Conservation (phyloP, 306 rosid species). For the Malus domestica region DNA sequence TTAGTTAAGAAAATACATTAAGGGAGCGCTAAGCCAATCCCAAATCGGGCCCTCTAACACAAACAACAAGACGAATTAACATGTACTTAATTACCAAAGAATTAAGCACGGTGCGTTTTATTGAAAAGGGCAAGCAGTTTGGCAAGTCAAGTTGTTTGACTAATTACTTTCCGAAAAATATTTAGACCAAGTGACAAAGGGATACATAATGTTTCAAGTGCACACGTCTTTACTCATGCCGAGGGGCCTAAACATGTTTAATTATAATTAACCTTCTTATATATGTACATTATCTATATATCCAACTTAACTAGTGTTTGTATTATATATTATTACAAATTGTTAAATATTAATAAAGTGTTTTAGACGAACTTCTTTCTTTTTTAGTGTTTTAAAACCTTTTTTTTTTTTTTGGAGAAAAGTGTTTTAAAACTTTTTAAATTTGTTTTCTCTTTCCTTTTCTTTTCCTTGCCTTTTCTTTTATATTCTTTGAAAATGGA, state of each 20-base stretch:
- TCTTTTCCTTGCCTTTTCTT: conserved; percentile 7
- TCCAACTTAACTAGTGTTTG: background rate
- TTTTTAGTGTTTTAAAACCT: conserved; percentile 5
- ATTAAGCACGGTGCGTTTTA: conserved; percentile 31
- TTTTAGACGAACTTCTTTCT: conserved; percentile 24
- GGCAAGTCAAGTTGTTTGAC: conserved; percentile 34
- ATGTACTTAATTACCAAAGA: conserved; percentile 36
- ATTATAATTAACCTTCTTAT: background rate
- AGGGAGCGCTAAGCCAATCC: conserved; percentile 57
- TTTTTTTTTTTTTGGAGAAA: background rate
- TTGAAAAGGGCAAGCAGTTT: conserved; percentile 40
- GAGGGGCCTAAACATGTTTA: background rate
- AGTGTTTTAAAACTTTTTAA: conserved; percentile 6
- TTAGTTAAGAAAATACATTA: conserved; percentile 27
- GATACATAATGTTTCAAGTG: conserved; percentile 31
- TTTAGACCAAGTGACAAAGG: conserved; percentile 17
- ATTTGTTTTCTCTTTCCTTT: conserved; percentile 19
- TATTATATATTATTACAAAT: background rate
- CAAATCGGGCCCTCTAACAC: conserved; percentile 37
- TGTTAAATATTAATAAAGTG: conserved; percentile 2
- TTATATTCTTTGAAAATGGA: conserved; percentile 23
- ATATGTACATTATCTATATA: background rate
- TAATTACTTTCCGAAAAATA: conserved; percentile 35
- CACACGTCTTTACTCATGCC: background rate
- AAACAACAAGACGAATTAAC: conserved; percentile 66